Percentiles rank a stretch among this genome's conserved stretches.
Conservation (phyloP, 331 rosid species). For the Dryas integrifolia region DNA sequence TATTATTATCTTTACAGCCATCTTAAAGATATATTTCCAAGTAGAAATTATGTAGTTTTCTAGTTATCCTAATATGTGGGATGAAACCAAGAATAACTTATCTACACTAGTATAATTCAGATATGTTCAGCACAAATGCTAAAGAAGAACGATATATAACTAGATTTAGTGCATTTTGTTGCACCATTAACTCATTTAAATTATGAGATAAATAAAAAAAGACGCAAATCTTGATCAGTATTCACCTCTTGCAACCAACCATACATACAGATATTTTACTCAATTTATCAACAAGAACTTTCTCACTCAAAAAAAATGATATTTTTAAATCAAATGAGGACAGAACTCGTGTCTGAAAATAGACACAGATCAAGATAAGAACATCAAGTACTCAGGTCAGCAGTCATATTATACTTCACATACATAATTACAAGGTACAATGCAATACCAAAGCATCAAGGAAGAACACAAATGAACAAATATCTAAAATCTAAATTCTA, state of each 20-base stretch:
- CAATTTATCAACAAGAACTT: not conserved
- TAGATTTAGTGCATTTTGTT: not conserved
- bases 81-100: not conserved
- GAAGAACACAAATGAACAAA: not conserved
- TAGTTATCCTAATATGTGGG: not conserved
- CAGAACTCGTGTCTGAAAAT: not conserved
- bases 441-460: not conserved
- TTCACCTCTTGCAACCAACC: not conserved
- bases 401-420: not conserved
- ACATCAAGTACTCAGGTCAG: not conserved
- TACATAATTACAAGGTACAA: too few relatives aligned
- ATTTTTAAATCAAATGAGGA: not conserved
- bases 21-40: not conserved
- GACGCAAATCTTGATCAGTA: not conserved
- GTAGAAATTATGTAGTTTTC: not conserved
- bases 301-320: not conserved
- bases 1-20: not conserved
- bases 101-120: not conserved
- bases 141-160: too few relatives aligned
- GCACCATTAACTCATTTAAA: not conserved
- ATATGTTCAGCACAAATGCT: too few relatives aligned
- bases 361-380: not conserved
- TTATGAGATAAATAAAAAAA: not conserved
- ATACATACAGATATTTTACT: not conserved
- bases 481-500: not conserved